Evolutionary conservation across 1,139 yeast species (phyloP).

Genomic region (Geotrichum reessii): DNA sequence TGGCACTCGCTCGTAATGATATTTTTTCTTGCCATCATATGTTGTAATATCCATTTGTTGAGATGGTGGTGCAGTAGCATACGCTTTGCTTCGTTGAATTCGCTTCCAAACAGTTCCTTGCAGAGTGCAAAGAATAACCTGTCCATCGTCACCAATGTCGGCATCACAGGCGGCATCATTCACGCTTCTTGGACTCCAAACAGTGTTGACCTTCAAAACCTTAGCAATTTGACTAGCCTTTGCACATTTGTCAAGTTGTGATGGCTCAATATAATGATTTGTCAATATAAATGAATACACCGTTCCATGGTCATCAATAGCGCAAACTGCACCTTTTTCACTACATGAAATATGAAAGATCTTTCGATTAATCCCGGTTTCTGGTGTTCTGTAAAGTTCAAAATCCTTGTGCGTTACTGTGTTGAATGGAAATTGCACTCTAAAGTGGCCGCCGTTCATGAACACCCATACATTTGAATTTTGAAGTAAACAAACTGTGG

Average conservation of each 20-base stretch:
- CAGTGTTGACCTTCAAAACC: slow-evolving; percentile 19
- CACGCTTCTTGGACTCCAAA: slow-evolving; percentile 36
- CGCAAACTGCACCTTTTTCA: slow-evolving; percentile 29
- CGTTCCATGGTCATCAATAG: slow-evolving; percentile 32
- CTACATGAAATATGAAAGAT: slow-evolving; percentile 27
- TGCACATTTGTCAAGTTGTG: background rate
- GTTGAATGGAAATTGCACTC: slow-evolving; percentile 23
- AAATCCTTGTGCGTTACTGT: slow-evolving; percentile 13
- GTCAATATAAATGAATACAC: slow-evolving; percentile 30
- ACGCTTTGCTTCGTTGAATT: slow-evolving; percentile 31
- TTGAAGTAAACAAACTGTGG: slow-evolving; percentile 60
- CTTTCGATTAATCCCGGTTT: slow-evolving; percentile 14
- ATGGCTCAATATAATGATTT: slow-evolving; percentile 7
- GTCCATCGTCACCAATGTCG: slow-evolving; percentile 65
- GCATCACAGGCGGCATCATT: slow-evolving; percentile 46
- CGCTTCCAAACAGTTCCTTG: slow-evolving; percentile 56
- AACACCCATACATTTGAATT: slow-evolving; percentile 60
- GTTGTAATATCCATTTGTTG: slow-evolving; percentile 20
- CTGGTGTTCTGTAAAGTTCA: slow-evolving; percentile 21
- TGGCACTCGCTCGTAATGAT: slow-evolving; percentile 53
- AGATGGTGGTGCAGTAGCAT: slow-evolving; percentile 12
- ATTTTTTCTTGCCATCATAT: slow-evolving; percentile 27
- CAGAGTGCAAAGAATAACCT: slow-evolving; percentile 58
- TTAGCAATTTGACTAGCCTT: slow-evolving; percentile 20
- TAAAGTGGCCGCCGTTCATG: slow-evolving; percentile 49